Evolutionary conservation across 225 moss, liverwort and hornwort genomes (phyloP), one percentile per base, ranked within the genome.

Genomic region (Lunularia cruciata): DNA sequence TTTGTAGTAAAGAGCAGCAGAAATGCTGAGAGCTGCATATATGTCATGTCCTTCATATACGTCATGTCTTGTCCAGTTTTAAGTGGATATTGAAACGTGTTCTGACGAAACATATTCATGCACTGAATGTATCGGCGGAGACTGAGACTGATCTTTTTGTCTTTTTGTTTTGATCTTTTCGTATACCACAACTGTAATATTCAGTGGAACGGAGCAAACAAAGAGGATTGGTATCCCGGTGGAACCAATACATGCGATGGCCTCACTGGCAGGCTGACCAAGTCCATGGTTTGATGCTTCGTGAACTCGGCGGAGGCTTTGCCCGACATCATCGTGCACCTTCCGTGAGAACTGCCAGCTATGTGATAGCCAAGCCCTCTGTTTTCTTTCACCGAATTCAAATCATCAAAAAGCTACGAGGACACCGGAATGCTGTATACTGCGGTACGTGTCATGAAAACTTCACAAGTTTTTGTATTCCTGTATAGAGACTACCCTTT

Each of bases 391-490:
- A 83, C 57, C 80, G 92, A 64, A 93, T 98, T 60, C 89, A 91
- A 68, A 88, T 91, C 68, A 91, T 93, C 31, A 91, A 86, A 70
- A 91, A 79, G 59, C 82, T 98, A 43, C 84, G 90, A 65, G 98
- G 98, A 40, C 98, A 98, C 70, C 93, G 93, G 48, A 89, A 93
- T 81, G 98, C 98, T 54, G 98, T 98, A 25, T 98, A 98, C 76
- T 98, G 98, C 74, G 93, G 96, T 98, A 98, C 39, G 92, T 80
- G n/a, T n/a, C n/a, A n/a, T n/a, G n/a, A n/a, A n/a, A n/a, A n/a
- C n/a, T n/a, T n/a, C n/a, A n/a, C n/a, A n/a, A n/a, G n/a, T n/a
- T n/a, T 9, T 12, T 39, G 37, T 65, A 45, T 40, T 35, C 11
- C 33, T n/a, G n/a, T n/a, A n/a, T n/a, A n/a, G n/a, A 25, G 7